These are phyloP conservation scores for Botrytis sinoallii DNA, from an alignment of 2,329 filamentous ascomycete genomes.

Conservation along the genomic window DNA sequence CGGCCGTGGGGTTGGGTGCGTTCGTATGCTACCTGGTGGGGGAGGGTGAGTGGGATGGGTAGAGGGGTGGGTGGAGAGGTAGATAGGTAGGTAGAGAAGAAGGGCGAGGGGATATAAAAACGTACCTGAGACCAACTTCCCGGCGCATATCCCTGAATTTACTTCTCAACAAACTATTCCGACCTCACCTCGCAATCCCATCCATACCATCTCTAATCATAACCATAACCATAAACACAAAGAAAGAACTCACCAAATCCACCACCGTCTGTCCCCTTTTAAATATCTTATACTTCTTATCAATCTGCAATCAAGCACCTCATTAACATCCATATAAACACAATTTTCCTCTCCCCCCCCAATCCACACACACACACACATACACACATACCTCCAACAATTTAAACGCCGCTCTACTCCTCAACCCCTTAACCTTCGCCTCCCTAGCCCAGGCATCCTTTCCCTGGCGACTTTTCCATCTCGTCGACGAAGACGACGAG, in stretches of 20 bases:
- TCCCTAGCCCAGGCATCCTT: constrained; percentile 69
- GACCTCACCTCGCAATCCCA: not conserved
- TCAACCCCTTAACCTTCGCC: constrained; percentile 76
- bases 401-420: constrained; percentile 92
- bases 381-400: constrained; percentile 66
- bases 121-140: constrained; percentile 67
- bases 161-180: constrained; percentile 12
- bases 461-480: constrained; percentile 80
- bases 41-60: constrained; percentile 10
- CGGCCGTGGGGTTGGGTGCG: constrained; percentile 72
- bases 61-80: not conserved
- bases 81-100: not conserved
- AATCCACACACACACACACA: not conserved
- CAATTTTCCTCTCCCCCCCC: not conserved
- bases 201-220: not conserved
- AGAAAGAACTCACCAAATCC: constrained; percentile 65
- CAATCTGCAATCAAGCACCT: constrained; percentile 57
- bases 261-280: constrained; percentile 78
- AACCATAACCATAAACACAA: too few relatives aligned
- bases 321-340: not conserved
- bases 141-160: constrained; percentile 67
- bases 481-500: constrained; percentile 57
- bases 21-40: constrained; percentile 70
- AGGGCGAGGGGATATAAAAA: not conserved
- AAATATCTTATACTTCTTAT: constrained; percentile 78